Conservation (phyloP, 176 grass and related monocot species). For the Aegilops umbellulata region DNA sequence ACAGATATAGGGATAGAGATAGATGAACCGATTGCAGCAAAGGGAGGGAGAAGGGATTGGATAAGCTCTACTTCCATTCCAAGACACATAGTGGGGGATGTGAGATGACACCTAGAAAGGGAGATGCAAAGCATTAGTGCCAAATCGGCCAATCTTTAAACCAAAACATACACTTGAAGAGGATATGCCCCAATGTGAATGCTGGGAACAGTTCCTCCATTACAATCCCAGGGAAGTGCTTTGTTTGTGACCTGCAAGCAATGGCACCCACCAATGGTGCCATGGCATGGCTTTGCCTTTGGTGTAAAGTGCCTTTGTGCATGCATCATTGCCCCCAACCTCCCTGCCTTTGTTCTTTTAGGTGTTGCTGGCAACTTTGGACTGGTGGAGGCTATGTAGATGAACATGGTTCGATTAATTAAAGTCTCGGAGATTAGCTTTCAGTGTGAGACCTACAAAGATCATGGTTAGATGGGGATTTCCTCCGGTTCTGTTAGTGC, state of each 20-base stretch:
- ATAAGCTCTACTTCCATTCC: constrained; percentile 43
- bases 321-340: constrained; percentile 21
- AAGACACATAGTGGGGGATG: constrained; percentile 10
- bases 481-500: neutral
- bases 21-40: constrained; percentile 1
- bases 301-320: constrained; percentile 40
- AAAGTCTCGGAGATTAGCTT: neutral
- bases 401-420: constrained; percentile 23
- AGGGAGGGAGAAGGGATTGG: constrained; percentile 32
- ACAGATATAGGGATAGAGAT: neutral
- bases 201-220: constrained; percentile 41
- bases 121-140: too few relatives aligned
- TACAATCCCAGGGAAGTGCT: constrained; percentile 19
- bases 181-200: constrained; percentile 45
- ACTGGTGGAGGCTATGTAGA: constrained; percentile 35
- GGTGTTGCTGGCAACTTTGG: constrained; percentile 32
- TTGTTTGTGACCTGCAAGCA: constrained; percentile 15
- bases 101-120: constrained; percentile 32
- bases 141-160: too few relatives aligned
- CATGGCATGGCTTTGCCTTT: constrained; percentile 18
- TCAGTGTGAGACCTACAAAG: constrained; percentile 25
- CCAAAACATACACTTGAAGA: neutral
- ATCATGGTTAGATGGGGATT: neutral
- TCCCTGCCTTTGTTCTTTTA: constrained; percentile 21
- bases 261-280: constrained; percentile 50